Conservation (phyloP, 495 filamentous ascomycete genomes). For the Lasiosphaeria ovina region DNA sequence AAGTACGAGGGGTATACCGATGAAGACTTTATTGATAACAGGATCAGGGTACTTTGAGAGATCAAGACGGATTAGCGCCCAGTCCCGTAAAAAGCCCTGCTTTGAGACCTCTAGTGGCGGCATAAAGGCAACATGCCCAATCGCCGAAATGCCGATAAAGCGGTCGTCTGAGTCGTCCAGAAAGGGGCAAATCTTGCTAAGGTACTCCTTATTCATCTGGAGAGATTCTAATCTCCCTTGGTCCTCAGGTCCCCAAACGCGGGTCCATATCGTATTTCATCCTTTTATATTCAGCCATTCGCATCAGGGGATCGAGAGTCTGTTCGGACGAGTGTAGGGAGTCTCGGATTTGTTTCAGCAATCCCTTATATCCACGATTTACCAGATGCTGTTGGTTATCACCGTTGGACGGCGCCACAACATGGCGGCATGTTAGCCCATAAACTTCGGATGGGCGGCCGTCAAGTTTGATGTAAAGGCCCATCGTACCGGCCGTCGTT, state of each 20-base stretch:
- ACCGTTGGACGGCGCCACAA: too few species aligned
- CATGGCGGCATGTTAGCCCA: slow-evolving; percentile 1
- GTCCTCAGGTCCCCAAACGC: too few species aligned
- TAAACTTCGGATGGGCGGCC: slow-evolving; percentile 2
- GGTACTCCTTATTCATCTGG: background rate
- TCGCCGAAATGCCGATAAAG: background rate
- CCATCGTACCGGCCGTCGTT: background rate
- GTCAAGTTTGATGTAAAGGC: background rate
- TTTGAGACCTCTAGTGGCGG: background rate
- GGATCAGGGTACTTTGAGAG: background rate
- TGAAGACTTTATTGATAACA: background rate
- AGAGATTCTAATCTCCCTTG: background rate
- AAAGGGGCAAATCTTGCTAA: background rate
- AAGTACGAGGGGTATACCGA: background rate
- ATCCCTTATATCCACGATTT: too few species aligned
- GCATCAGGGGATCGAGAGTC: too few species aligned
- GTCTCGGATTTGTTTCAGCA: too few species aligned
- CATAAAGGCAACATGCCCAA: slow-evolving; percentile 3
- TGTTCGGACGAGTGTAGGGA: too few species aligned
- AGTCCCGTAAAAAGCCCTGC: background rate
- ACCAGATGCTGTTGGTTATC: too few species aligned
- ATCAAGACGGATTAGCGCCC: slow-evolving; percentile 4
- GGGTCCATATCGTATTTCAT: too few species aligned
- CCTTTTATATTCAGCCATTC: too few species aligned
- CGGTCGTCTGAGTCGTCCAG: background rate